Conservation (phyloP, 2,329 filamentous ascomycete genomes). For the Metarhizium brunneum region DNA sequence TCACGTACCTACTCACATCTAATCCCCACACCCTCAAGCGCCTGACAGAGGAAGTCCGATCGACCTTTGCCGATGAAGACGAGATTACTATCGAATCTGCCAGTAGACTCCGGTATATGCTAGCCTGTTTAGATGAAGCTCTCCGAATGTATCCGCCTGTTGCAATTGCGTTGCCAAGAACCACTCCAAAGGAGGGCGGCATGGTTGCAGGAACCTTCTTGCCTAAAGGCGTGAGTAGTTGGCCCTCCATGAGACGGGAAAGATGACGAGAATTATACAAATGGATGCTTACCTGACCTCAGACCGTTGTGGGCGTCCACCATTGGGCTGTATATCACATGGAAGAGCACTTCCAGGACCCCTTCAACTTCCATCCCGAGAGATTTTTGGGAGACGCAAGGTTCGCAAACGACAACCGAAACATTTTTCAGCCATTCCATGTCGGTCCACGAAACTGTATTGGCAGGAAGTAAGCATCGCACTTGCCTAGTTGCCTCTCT, state of each 20-base stretch:
- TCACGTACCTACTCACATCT: slow-evolving; percentile 17
- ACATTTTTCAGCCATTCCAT: slow-evolving; percentile 19
- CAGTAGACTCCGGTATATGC: slow-evolving; percentile 25
- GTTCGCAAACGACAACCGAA: slow-evolving; percentile 14
- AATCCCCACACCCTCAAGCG: slow-evolving; percentile 13
- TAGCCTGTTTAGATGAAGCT: slow-evolving; percentile 31
- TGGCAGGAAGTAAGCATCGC: slow-evolving; percentile 19
- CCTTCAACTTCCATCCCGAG: slow-evolving; percentile 27
- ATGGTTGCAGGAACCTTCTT: slow-evolving; percentile 20
- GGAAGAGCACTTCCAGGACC: slow-evolving; percentile 20
- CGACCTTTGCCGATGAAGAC: slow-evolving; percentile 21
- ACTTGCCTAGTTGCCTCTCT: not conserved
- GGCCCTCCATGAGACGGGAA: not conserved
- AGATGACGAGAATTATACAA: not conserved
- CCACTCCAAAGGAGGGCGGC: slow-evolving; percentile 15
- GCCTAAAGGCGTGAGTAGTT: slow-evolving; percentile 19
- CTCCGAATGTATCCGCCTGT: slow-evolving; percentile 27
- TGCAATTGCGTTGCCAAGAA: not conserved
- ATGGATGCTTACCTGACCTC: not conserved
- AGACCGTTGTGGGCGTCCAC: slow-evolving; percentile 24
- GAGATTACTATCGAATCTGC: slow-evolving; percentile 29
- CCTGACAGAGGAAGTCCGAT: slow-evolving; percentile 29
- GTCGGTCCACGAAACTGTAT: slow-evolving; percentile 21
- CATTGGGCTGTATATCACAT: slow-evolving; percentile 24
- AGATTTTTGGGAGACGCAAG: slow-evolving; percentile 20